Percentiles rank a stretch among this genome's conserved stretches.
phyloP scores from a whole-genome alignment of 345 rosid genomes.

The Salix suchowensis region DNA sequence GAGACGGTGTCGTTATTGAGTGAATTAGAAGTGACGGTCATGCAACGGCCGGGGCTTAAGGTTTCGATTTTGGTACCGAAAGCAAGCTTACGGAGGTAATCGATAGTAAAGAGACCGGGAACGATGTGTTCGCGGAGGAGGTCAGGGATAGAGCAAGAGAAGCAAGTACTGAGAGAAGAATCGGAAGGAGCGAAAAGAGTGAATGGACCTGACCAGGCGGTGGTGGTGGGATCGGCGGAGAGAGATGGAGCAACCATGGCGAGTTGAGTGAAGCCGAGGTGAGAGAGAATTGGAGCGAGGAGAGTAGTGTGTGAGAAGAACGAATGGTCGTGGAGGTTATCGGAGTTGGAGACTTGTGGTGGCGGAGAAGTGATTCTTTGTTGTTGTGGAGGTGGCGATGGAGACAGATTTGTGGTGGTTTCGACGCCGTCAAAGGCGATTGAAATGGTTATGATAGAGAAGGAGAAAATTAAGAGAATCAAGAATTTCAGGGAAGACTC shows the following conservation, averaged over 20 bases:
- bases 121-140: conserved; percentile 67
- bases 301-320: conserved; percentile 33
- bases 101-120: conserved; percentile 53
- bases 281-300: conserved; percentile 49
- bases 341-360: neutral
- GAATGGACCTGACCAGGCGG: conserved; percentile 56
- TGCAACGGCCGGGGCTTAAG: conserved; percentile 55
- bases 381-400: neutral
- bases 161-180: conserved; percentile 45
- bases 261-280: conserved; percentile 61
- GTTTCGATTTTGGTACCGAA: conserved; percentile 61
- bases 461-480: conserved; percentile 6
- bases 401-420: neutral
- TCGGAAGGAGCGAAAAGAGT: conserved; percentile 64
- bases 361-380: neutral
- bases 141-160: conserved; percentile 40
- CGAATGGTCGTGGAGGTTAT: conserved; percentile 20
- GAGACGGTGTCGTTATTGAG: conserved; percentile 23
- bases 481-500: conserved; percentile 16
- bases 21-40: conserved; percentile 42
- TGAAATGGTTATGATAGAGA: neutral
- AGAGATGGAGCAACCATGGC: conserved; percentile 50
- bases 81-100: conserved; percentile 50
- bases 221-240: conserved; percentile 28
- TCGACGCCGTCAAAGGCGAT: conserved; percentile 8